Evolutionary conservation across 306 rosid genomes (phyloP).

Genomic region (Citrullus amarus): DNA sequence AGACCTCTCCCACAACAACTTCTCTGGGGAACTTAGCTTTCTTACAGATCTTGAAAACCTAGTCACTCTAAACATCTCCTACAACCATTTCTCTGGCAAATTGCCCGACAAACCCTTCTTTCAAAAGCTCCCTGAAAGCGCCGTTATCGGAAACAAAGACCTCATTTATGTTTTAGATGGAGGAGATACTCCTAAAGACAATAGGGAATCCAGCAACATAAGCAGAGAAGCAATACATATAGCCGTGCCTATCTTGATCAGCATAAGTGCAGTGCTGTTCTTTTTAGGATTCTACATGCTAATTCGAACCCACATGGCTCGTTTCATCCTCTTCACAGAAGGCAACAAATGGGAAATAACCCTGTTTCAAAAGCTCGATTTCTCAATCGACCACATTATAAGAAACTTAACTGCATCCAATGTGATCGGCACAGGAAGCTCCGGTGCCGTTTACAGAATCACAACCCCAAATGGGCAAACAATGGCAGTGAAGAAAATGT

Average conservation of each 20-base stretch:
- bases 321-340: conserved; percentile 22
- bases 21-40: conserved; percentile 45
- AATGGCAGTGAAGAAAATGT: conserved; percentile 68
- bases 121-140: conserved; percentile 50
- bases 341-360: conserved; percentile 63
- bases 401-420: conserved; percentile 47
- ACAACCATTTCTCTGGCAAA: conserved; percentile 64
- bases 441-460: conserved; percentile 69
- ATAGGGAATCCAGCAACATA: conserved; percentile 13
- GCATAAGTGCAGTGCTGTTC: conserved; percentile 32
- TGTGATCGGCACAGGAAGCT: conserved; percentile 70
- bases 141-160: conserved; percentile 50
- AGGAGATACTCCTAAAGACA: conserved; percentile 20
- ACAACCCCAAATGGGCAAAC: conserved; percentile 37
- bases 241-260: conserved; percentile 36
- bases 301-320: conserved; percentile 25
- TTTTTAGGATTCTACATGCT: conserved; percentile 35
- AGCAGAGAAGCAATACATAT: conserved; percentile 29
- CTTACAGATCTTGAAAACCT: conserved; percentile 51
- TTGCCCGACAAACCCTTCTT: conserved; percentile 67
- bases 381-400: conserved; percentile 49
- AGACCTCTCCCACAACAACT: conserved; percentile 73
- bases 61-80: conserved; percentile 64
- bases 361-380: conserved; percentile 57
- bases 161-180: conserved; percentile 34